Evolutionary conservation across 495 filamentous ascomycete genomes (phyloP), one percentile per base, ranked within the genome.

Genomic region (Penicillium silybi): DNA sequence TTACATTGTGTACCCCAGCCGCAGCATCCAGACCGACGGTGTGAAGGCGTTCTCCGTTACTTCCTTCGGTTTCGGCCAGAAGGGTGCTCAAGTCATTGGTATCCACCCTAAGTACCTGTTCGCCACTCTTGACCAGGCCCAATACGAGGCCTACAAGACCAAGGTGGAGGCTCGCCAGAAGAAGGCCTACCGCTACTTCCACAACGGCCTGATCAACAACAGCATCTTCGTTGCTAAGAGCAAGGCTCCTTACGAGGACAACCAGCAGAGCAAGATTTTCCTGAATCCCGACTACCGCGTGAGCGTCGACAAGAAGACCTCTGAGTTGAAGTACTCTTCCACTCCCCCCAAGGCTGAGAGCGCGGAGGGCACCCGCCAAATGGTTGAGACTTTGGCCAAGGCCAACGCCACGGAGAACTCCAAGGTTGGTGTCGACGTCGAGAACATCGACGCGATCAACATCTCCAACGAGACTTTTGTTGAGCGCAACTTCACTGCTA

Each of bases 61-160:
- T 13, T 99, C 93, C 2, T 99, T 99, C 72, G 93, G 93, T 71
- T 99, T 99, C 76, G 93, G 93, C 52, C 93, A 99, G 72, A 97
- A 97, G 82, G 93, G 93, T 63, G 90, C 93, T 44, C 95, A 97
- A 73, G 92, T 87, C 41, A 91, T 99, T 66, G 95, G 92, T 73
- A 87, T 99, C 46, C 92, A 97, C 68, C 89, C 93, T 50, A 91
- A 86, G 69, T 99, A 97, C 68, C 84, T 99, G 48, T 99, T 85
- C 65, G 93, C 95, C 25, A 85, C 87, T n/a, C 88, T 99, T 27
- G 91, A 97, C 69, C 80, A 88, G 70, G 75, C 86, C 23, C 86
- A 90, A 43, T 97, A 87, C 71, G 68, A 84, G 41, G 75, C 80
- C 42, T 99, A 99, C 80, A 86, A 85, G 65, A 71, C 74, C 60